Conservation (phyloP, 108 stramenopile species). For the Nitzschia sp. region DNA sequence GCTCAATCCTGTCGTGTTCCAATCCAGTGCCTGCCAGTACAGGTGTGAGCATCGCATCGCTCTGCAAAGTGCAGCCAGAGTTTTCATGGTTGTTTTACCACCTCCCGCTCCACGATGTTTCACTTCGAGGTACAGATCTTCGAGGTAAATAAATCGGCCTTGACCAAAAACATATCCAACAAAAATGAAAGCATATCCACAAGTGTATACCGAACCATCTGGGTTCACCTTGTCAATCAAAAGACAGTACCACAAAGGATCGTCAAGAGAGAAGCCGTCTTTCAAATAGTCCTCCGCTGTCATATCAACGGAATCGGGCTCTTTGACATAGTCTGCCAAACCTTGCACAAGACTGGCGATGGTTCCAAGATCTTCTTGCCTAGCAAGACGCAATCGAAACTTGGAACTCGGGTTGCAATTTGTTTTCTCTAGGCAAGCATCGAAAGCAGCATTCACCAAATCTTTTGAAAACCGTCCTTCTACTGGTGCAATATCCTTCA, state of each 20-base stretch:
- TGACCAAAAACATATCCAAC: conserved; percentile 38
- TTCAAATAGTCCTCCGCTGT: conserved; percentile 13
- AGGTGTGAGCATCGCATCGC: conserved; percentile 33
- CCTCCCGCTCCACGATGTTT: conserved; percentile 39
- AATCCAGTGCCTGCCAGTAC: conserved; percentile 66
- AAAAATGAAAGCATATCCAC: conserved; percentile 60
- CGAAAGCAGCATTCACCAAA: conserved; percentile 2
- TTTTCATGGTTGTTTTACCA: conserved; percentile 48
- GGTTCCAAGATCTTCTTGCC: conserved; percentile 8
- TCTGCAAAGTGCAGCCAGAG: conserved; percentile 40
- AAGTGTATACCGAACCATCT: neutral
- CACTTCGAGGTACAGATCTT: conserved; percentile 68
- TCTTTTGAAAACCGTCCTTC: neutral
- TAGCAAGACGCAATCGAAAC: conserved; percentile 16
- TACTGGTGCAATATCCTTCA: neutral
- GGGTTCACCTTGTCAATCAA: conserved; percentile 15
- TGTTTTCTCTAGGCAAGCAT: neutral
- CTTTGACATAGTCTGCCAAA: conserved; percentile 45
- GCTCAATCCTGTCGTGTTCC: conserved; percentile 58
- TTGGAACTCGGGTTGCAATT: neutral
- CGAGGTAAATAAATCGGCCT: conserved; percentile 60
- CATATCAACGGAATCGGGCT: conserved; percentile 36
- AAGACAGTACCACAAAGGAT: conserved; percentile 40
- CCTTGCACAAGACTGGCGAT: conserved; percentile 38
- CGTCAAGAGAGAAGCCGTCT: conserved; percentile 32